Evolutionary conservation across 148 eudicot species (phyloP).

Genomic region (Rhododendron henanense): DNA sequence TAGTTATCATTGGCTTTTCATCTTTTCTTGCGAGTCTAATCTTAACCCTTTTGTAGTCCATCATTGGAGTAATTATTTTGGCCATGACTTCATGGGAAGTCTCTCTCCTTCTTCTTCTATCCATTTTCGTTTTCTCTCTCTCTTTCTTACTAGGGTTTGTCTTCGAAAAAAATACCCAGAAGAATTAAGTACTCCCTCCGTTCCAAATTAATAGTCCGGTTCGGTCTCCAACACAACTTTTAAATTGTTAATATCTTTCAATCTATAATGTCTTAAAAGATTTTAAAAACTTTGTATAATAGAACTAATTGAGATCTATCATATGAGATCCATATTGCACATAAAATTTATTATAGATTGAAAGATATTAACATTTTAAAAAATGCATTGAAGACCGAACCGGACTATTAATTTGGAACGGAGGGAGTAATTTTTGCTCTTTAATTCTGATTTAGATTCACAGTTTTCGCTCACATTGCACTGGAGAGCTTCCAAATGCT

Average conservation of each 20-base stretch:
- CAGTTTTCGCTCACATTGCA: not conserved
- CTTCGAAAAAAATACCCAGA: not conserved
- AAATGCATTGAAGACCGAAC: too few relatives aligned
- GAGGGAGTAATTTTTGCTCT: not conserved
- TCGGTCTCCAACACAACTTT: too few relatives aligned
- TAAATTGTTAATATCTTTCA: too few relatives aligned
- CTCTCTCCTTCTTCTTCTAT: not conserved
- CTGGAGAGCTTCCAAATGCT: not conserved
- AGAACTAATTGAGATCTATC: too few relatives aligned
- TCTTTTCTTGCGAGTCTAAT: not conserved
- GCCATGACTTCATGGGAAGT: not conserved
- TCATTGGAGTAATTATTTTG: constrained; percentile 6
- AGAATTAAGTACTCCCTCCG: not conserved
- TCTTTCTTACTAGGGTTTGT: not conserved
- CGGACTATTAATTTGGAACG: too few relatives aligned
- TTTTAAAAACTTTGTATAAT: too few relatives aligned
- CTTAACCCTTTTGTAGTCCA: not conserved
- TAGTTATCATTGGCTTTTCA: not conserved
- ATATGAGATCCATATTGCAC: too few relatives aligned
- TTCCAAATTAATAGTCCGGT: too few relatives aligned
- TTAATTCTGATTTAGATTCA: not conserved
- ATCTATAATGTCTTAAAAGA: too few relatives aligned
- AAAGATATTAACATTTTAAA: too few relatives aligned
- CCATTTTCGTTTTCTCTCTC: not conserved
- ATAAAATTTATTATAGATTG: too few relatives aligned